phyloP scores from a whole-genome alignment of 78 protist genomes.

The Anaeramoeba flamelloides region DNA sequence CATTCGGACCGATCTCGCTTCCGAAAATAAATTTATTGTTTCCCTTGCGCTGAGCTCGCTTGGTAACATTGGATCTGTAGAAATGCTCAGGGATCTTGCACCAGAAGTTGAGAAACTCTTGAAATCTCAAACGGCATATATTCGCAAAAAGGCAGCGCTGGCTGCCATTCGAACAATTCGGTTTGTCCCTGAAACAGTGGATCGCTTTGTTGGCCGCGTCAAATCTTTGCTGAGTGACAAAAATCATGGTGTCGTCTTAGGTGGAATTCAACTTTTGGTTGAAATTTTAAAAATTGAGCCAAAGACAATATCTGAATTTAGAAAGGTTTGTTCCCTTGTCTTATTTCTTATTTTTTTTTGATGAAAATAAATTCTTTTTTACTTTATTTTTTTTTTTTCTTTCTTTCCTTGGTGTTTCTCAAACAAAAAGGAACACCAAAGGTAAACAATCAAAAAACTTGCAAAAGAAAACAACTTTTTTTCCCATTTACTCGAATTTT shows the following conservation, averaged over 20 bases:
- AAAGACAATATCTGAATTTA: conserved; percentile 9
- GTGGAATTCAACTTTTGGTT: conserved; percentile 49
- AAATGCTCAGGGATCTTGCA: conserved; percentile 80
- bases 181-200: conserved; percentile 65
- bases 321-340: not conserved
- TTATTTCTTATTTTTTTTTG: not conserved
- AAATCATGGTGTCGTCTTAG: conserved; percentile 66
- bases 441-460: no score
- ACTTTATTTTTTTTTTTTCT: not conserved
- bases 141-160: conserved; percentile 79
- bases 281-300: conserved; percentile 48
- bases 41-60: conserved; percentile 76
- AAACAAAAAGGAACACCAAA: no score
- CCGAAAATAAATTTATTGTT: conserved; percentile 57
- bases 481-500: no score
- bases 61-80: conserved; percentile 76
- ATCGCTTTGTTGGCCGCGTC: conserved; percentile 45
- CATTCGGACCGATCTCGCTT: conserved; percentile 42
- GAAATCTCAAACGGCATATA: conserved; percentile 49
- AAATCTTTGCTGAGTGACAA: conserved; percentile 30
- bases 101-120: conserved; percentile 74
- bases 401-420: not conserved
- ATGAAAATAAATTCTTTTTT: not conserved
- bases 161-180: conserved; percentile 66
- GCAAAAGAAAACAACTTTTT: no score